Evolutionary conservation across 345 rosid genomes (phyloP).

Genomic region (Psidium guajava): DNA sequence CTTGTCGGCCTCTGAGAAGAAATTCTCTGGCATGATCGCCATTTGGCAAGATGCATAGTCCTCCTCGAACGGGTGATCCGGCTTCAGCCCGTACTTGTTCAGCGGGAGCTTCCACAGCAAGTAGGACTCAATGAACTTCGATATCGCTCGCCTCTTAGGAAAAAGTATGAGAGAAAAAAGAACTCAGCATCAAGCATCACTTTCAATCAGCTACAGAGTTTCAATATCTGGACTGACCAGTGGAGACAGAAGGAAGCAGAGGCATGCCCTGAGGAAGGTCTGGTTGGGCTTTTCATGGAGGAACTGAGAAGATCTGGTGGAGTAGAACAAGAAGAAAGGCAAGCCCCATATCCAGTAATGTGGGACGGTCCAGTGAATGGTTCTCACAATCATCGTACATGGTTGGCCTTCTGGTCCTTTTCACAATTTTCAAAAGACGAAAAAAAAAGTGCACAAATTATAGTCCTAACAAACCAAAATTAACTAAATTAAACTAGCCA

Average conservation of each 20-base stretch:
- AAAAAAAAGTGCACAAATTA: not conserved
- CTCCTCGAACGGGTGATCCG: constrained; percentile 48
- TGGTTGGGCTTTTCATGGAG: constrained; percentile 41
- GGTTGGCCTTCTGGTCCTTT: constrained; percentile 39
- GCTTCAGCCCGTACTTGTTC: constrained; percentile 38
- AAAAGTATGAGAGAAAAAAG: not conserved
- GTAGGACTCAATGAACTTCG: constrained; percentile 48
- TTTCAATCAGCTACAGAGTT: not conserved
- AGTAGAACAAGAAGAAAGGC: constrained; percentile 57
- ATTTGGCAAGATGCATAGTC: constrained; percentile 54
- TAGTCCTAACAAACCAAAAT: not conserved
- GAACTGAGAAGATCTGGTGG: constrained; percentile 52
- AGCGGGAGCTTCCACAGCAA: constrained; percentile 42
- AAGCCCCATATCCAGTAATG: constrained; percentile 52
- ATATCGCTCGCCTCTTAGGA: constrained; percentile 28
- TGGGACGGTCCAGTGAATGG: constrained; percentile 57
- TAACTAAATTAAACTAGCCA: not conserved
- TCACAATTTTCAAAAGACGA: not conserved
- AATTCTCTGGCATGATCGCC: constrained; percentile 45
- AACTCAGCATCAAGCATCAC: not conserved
- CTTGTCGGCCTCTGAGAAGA: constrained; percentile 42
- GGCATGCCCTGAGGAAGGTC: constrained; percentile 16
- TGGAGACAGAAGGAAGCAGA: constrained; percentile 37
- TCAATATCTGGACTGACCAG: constrained; percentile 13
- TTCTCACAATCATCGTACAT: constrained; percentile 52